Evolutionary conservation across 2,329 filamentous ascomycete species (phyloP).

Genomic region (Zasmidium citrigriseum): DNA sequence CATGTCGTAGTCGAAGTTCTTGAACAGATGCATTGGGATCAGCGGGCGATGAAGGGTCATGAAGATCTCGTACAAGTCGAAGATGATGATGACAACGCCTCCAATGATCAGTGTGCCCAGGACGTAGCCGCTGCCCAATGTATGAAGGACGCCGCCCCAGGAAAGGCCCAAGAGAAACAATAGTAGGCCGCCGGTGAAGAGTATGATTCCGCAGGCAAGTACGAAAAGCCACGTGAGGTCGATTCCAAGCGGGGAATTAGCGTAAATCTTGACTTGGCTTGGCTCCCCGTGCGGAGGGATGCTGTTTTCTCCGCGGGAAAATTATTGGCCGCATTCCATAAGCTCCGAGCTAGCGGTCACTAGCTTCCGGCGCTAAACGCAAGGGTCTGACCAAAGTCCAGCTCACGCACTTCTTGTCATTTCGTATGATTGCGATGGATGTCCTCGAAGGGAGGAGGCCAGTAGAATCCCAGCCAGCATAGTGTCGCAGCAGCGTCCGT

Average conservation of each 20-base stretch:
- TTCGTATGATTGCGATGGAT: constrained; percentile 7
- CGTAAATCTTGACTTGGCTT: too few species aligned
- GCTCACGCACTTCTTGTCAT: constrained; percentile 15
- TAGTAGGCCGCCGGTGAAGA: constrained; percentile 16
- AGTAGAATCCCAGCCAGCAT: constrained; percentile 3
- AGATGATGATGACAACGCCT: not conserved
- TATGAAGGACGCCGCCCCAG: constrained; percentile 16
- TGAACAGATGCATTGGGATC: constrained; percentile 6
- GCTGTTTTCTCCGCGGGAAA: too few species aligned
- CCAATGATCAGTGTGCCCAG: not conserved
- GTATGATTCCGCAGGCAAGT: constrained; percentile 17
- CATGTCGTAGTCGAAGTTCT: constrained; percentile 3
- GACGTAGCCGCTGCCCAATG: constrained; percentile 4
- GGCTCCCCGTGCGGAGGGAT: too few species aligned
- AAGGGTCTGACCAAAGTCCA: constrained; percentile 24
- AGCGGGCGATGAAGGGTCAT: not conserved
- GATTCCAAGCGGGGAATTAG: too few species aligned
- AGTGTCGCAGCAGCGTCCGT: not conserved
- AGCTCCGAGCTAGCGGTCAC: too few species aligned
- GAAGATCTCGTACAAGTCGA: constrained; percentile 3
- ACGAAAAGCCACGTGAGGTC: too few species aligned
- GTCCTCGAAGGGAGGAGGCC: constrained; percentile 7
- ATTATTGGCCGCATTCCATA: too few species aligned
- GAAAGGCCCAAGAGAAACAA: constrained; percentile 21
- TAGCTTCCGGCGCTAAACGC: too few species aligned